Conservation (phyloP, 495 filamentous ascomycete species). For the Monascus purpureus region DNA sequence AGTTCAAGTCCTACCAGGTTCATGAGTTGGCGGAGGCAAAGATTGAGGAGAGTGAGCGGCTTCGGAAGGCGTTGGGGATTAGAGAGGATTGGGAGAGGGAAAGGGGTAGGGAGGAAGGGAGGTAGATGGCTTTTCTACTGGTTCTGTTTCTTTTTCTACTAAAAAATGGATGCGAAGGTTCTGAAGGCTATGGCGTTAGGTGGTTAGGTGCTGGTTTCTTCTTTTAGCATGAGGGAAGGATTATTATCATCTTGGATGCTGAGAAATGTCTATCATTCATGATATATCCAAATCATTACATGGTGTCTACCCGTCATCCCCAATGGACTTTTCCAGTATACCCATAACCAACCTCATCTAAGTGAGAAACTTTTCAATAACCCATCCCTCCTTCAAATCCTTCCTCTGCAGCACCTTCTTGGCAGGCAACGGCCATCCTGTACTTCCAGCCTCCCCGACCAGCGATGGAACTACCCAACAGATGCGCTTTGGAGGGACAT, state of each 20-base stretch:
- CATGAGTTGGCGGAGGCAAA: conserved; percentile 95
- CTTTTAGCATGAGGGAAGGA: too few species aligned
- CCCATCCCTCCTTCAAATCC: conserved; percentile 59
- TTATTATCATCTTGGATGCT: conserved; percentile 1
- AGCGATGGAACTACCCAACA: conserved; percentile 70
- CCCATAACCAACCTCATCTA: conserved; percentile 2
- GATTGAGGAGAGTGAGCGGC: conserved; percentile 84
- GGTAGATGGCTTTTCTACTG: too few species aligned
- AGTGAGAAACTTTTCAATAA: conserved; percentile 47
- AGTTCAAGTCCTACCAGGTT: conserved; percentile 80
- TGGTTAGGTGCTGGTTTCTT: too few species aligned
- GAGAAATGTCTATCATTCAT: too few species aligned
- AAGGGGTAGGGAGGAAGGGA: conserved; percentile 20
- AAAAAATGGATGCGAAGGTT: too few species aligned
- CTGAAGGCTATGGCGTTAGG: conserved; percentile 2
- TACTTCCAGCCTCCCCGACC: conserved; percentile 49
- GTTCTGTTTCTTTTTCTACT: too few species aligned
- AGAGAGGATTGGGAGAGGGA: conserved; percentile 72
- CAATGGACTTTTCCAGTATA: background rate
- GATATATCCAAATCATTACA: conserved; percentile 7
- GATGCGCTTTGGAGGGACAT: conserved; percentile 43
- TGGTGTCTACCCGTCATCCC: conserved; percentile 4
- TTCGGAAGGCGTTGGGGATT: conserved; percentile 81
- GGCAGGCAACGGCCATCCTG: conserved; percentile 75
- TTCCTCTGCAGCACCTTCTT: conserved; percentile 71